phyloP scores from a whole-genome alignment of 2,329 filamentous ascomycete genomes.

The Aureobasidium sp. region DNA sequence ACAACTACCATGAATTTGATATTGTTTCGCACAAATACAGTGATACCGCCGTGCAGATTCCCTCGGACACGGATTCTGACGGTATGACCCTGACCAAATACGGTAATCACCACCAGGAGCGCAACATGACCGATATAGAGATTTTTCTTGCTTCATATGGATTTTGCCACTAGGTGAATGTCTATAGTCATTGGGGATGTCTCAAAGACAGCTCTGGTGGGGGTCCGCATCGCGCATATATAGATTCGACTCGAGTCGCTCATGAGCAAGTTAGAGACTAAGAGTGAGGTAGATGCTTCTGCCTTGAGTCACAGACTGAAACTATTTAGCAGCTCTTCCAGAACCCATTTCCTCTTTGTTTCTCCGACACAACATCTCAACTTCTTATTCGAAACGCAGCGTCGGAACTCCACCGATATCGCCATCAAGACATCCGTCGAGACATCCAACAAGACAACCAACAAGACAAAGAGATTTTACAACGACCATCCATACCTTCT shows the following conservation, averaged over 20 bases:
- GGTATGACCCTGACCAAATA: background rate
- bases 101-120: too few species aligned
- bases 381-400: background rate
- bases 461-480: background rate
- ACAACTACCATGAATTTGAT: background rate
- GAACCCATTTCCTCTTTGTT: background rate
- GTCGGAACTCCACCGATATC: background rate
- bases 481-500: background rate
- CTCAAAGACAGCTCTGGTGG: background rate
- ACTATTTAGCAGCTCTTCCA: background rate
- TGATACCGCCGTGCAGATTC: background rate
- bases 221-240: too few species aligned
- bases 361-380: too few species aligned
- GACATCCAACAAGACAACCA: background rate
- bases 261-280: background rate
- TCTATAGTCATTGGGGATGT: too few species aligned
- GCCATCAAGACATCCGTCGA: background rate
- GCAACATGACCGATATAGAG: background rate
- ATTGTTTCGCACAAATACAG: background rate
- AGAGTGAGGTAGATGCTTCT: background rate
- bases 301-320: background rate
- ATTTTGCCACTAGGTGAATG: accelerated
- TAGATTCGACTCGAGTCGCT: background rate
- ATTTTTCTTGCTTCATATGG: background rate
- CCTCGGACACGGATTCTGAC: background rate